phyloP scores from a whole-genome alignment of 495 filamentous ascomycete genomes.

The Penicillium paxilli region DNA sequence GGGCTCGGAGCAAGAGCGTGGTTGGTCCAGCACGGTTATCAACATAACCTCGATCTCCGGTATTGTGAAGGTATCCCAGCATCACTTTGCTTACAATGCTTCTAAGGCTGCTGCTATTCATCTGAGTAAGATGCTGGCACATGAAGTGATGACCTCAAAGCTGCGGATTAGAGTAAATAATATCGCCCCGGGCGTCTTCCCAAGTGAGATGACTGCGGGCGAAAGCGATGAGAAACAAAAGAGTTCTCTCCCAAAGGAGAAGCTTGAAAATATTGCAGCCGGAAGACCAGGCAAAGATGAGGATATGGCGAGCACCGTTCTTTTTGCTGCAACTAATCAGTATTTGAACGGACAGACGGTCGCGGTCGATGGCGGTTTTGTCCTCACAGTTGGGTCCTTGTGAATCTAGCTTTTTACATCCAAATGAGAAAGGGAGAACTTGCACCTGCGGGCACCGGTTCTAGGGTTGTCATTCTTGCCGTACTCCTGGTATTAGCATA shows the following conservation, averaged over 20 bases:
- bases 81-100: conserved; percentile 55
- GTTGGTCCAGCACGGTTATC: conserved; percentile 56
- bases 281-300: conserved; percentile 65
- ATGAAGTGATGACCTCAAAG: conserved; percentile 45
- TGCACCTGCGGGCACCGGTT: too few relatives aligned
- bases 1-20: conserved; percentile 45
- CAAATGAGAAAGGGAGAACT: too few relatives aligned
- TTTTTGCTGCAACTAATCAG: conserved; percentile 65
- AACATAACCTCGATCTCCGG: conserved; percentile 61
- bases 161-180: conserved; percentile 49
- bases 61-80: conserved; percentile 48
- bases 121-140: conserved; percentile 54
- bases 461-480: too few relatives aligned
- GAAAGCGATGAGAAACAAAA: conserved; percentile 61
- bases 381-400: conserved; percentile 36
- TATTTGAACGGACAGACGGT: conserved; percentile 71
- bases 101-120: conserved; percentile 54
- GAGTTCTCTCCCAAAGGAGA: conserved; percentile 58
- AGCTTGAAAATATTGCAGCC: conserved; percentile 60
- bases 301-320: conserved; percentile 70
- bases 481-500: too few relatives aligned
- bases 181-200: conserved; percentile 59
- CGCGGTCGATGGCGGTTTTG: conserved; percentile 65
- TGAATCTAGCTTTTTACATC: too few relatives aligned
- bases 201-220: conserved; percentile 54